Conservation (phyloP, 1,284 basidiomycete species). For the Fistulina hepatica region DNA sequence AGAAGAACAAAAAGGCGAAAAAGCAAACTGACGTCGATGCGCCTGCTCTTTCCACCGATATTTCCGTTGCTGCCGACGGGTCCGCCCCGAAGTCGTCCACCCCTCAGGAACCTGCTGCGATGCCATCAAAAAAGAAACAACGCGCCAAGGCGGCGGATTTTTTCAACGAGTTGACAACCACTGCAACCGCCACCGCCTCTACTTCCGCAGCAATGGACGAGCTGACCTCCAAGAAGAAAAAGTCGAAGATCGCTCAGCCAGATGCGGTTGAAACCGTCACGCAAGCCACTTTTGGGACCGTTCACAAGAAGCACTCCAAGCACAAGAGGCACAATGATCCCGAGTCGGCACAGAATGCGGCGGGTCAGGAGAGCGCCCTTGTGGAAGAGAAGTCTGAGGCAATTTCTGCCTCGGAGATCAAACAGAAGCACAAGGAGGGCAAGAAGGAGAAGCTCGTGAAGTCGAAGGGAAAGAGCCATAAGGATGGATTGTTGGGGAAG, state of each 20-base stretch:
- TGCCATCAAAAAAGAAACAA: too few relatives aligned
- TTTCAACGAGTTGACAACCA: too few relatives aligned
- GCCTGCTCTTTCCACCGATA: too few relatives aligned
- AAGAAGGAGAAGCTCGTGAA: conserved; percentile 49
- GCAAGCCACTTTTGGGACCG: neutral
- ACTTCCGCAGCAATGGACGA: too few relatives aligned
- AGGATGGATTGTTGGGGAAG: conserved; percentile 42
- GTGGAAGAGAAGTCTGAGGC: conserved; percentile 3
- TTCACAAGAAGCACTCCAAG: neutral
- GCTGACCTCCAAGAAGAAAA: too few relatives aligned
- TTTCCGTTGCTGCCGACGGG: too few relatives aligned
- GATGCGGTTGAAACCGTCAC: neutral
- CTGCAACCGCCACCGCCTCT: too few relatives aligned
- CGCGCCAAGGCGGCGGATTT: too few relatives aligned
- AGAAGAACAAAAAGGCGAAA: conserved; percentile 15
- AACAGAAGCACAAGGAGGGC: conserved; percentile 40
- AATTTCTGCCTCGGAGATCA: conserved; percentile 27
- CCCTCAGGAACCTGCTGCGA: too few relatives aligned
- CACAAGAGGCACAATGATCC: neutral
- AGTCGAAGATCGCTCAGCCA: neutral
- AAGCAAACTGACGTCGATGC: conserved; percentile 2
- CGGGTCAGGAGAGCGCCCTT: conserved; percentile 1
- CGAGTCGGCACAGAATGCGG: neutral
- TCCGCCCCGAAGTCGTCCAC: too few relatives aligned
- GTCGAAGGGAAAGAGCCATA: conserved; percentile 35